Evolutionary conservation across 352 stramenopile species (phyloP).

Genomic region (Plasmopara halstedii): DNA sequence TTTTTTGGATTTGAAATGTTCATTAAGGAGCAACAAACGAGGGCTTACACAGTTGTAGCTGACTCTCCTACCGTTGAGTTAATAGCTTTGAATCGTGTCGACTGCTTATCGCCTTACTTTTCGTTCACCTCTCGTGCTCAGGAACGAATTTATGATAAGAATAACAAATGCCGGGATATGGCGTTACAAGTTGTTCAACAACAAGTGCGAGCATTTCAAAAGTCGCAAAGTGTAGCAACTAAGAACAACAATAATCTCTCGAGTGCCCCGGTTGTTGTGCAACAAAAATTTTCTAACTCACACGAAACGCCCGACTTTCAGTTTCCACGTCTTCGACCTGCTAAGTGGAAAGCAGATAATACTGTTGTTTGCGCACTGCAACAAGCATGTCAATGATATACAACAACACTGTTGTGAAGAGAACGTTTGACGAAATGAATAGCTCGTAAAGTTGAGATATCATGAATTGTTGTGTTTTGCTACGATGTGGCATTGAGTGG

Average conservation of each 20-base stretch:
- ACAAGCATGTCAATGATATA: constrained; percentile 29
- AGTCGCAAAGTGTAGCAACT: constrained; percentile 16
- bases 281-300: constrained; percentile 35
- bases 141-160: constrained; percentile 51
- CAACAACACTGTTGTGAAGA: background rate
- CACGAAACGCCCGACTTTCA: constrained; percentile 45
- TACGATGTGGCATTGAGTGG: constrained; percentile 1
- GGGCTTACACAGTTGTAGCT: constrained; percentile 48
- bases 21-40: constrained; percentile 36
- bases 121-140: constrained; percentile 56
- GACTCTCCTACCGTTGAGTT: constrained; percentile 45
- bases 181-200: constrained; percentile 40
- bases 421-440: too few relatives aligned
- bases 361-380: constrained; percentile 41
- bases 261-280: constrained; percentile 25
- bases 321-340: constrained; percentile 42
- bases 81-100: constrained; percentile 56
- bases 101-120: constrained; percentile 69
- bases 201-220: constrained; percentile 44
- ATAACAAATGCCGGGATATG: constrained; percentile 34
- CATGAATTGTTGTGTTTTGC: constrained; percentile 1
- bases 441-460: constrained; percentile 14
- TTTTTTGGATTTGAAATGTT: constrained; percentile 77
- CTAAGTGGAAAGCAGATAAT: constrained; percentile 47
- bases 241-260: constrained; percentile 11